Percentiles rank a stretch among this genome's conserved stretches.
phyloP scores from a whole-genome alignment of 2,329 filamentous ascomycete species.

The Chaetomium sp. region DNA sequence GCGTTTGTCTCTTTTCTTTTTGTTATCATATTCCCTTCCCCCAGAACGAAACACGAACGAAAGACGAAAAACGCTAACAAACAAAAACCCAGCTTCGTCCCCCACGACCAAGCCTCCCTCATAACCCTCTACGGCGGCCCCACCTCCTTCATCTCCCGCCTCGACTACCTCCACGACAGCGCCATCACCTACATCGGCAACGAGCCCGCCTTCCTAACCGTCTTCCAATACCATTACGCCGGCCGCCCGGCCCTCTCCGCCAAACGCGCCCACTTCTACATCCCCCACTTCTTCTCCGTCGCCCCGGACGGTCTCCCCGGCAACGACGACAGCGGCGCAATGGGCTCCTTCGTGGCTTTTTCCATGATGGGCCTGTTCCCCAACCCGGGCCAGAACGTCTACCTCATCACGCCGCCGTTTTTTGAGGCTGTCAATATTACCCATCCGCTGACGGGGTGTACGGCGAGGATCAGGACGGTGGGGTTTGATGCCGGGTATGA shows the following conservation, averaged over 20 bases:
- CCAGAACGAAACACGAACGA: not conserved
- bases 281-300: slow-evolving; percentile 56
- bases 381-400: slow-evolving; percentile 61
- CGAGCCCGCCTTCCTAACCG: slow-evolving; percentile 52
- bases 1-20: slow-evolving; percentile 23
- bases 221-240: slow-evolving; percentile 65
- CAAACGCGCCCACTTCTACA: slow-evolving; percentile 55
- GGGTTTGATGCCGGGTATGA: slow-evolving; percentile 55
- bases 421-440: slow-evolving; percentile 55
- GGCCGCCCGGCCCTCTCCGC: slow-evolving; percentile 54
- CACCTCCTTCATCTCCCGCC: slow-evolving; percentile 48
- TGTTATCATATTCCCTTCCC: not conserved
- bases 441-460: slow-evolving; percentile 51
- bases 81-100: slow-evolving; percentile 38
- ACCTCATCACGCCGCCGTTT: slow-evolving; percentile 64
- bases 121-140: slow-evolving; percentile 56
- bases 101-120: slow-evolving; percentile 47
- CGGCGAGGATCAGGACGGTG: slow-evolving; percentile 51
- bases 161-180: slow-evolving; percentile 58
- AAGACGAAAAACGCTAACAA: no score
- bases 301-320: slow-evolving; percentile 56
- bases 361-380: slow-evolving; percentile 67
- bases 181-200: slow-evolving; percentile 63
- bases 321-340: slow-evolving; percentile 65
- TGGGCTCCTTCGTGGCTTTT: slow-evolving; percentile 61